Base-by-base conservation (phyloP, 2,329 filamentous ascomycete genomes). In the Metarhizium sp. region DNA sequence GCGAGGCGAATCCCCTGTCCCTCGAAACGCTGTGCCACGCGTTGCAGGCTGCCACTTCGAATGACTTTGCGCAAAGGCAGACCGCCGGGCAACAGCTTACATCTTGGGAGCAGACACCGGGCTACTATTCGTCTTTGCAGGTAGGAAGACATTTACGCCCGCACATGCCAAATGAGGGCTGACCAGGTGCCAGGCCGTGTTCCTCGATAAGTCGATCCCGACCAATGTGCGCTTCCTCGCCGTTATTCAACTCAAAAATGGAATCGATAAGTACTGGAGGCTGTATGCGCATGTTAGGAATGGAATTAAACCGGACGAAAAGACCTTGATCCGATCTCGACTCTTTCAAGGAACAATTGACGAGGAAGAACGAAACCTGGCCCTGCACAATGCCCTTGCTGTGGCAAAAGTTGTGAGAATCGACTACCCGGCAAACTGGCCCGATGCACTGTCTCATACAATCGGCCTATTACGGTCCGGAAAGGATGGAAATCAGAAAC, bases 161-260 rank as follows among this genome's bases (percentile, higher is more conserved):
- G 29, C 20, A 11, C 3, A 25, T 36, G 11, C 50, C 16, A 47
- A n/a, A 14, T n/a, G 4, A 25, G 25, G 10, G 32, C 55, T 57
- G 5, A 57, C 51, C 34, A 36, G 50, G 3, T 16, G 36, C 36
- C 65, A 95, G 86, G 80, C 86, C 62, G 81, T 90, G 40, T 96
- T 92, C 68, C 79, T 96, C 59, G 88, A 96, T 73, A 84, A 84
- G 58, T 83, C 84, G 2, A 75, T 95, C 1, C 88, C 90, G 1
- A 73, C 82, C 56, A 86, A 95, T 64, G 81, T 92, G 53, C 88
- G 94, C 58, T 91, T 95, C 65, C 84, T 96, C 11, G 88, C 92
- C 54, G 84, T 97, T 56, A 96, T 97, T 62, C 89, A 96, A 67
- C 79, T 99, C 54, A 97, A 97, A 69, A 96, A 97, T 69, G 94